These are phyloP conservation scores for Wakefieldia striispora DNA, from an alignment of 768 basidiomycete species.

Conservation along the genomic window DNA sequence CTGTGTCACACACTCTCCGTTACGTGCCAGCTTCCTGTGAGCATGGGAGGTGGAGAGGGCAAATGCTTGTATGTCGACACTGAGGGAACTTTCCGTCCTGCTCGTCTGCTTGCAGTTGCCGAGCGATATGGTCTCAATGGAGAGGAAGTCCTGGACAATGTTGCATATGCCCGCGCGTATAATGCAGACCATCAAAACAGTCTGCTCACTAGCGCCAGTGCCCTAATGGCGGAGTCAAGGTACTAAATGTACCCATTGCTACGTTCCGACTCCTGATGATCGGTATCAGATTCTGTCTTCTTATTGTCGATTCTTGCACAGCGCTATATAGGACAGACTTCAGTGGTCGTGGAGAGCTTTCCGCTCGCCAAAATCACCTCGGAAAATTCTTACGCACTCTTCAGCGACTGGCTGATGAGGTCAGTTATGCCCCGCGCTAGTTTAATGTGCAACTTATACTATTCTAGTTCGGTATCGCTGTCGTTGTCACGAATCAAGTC, in stretches of 20 bases:
- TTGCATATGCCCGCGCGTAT: constrained; percentile 97
- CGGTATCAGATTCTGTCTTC: constrained; percentile 77
- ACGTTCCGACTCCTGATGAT: constrained; percentile 6
- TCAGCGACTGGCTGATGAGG: constrained; percentile 95
- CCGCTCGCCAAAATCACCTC: constrained; percentile 91
- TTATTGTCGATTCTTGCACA: constrained; percentile 96
- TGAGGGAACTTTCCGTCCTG: constrained; percentile 97
- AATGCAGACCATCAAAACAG: constrained; percentile 97
- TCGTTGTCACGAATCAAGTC: constrained; percentile 97
- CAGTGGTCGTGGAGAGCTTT: constrained; percentile 91
- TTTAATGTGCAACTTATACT: constrained; percentile 1
- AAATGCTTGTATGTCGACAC: constrained; percentile 99
- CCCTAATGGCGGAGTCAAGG: constrained; percentile 99
- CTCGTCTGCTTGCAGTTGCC: constrained; percentile 89
- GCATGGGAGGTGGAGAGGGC: constrained; percentile 98
- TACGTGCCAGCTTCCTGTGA: constrained; percentile 94
- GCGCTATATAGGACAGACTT: constrained; percentile 95
- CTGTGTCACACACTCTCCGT: constrained; percentile 98
- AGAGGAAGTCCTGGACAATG: constrained; percentile 97
- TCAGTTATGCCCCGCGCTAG: constrained; percentile 34
- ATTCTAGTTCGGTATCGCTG: constrained; percentile 90
- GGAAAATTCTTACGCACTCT: constrained; percentile 94
- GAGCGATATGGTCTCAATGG: constrained; percentile 96
- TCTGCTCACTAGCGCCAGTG: constrained; percentile 87
- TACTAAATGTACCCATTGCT: constrained; percentile 34